These are phyloP conservation scores for Paramyrothecium sp. DNA, from an alignment of 2,329 filamentous ascomycete species.

Conservation along the genomic window DNA sequence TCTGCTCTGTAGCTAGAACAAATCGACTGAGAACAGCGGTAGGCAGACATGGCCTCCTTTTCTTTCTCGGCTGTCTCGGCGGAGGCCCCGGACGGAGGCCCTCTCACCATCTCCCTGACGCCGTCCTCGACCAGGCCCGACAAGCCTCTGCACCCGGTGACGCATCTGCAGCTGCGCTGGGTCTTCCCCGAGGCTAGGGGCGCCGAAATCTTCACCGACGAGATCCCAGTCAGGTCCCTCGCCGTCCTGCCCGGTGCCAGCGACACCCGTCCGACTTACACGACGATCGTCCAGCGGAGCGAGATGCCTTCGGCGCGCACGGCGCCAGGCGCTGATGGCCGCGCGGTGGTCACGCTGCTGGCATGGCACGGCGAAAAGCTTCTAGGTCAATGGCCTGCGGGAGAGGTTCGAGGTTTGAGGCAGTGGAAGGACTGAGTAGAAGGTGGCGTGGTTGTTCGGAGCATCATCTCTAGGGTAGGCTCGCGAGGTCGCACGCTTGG, in stretches of 20 bases:
- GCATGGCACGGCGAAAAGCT: background rate
- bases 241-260: background rate
- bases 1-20: too few relatives aligned
- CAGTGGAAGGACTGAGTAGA: background rate
- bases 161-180: constrained; percentile 9
- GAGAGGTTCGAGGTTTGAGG: background rate
- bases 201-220: constrained; percentile 3
- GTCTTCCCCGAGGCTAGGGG: constrained; percentile 5
- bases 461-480: background rate
- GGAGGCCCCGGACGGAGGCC: background rate
- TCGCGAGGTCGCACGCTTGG: too few relatives aligned
- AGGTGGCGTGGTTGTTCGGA: background rate
- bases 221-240: background rate
- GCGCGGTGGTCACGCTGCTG: background rate
- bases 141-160: constrained; percentile 3
- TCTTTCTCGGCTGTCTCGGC: background rate
- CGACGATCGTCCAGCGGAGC: too few relatives aligned
- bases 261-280: too few relatives aligned
- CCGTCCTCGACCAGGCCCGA: background rate
- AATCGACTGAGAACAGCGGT: too few relatives aligned
- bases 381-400: background rate
- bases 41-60: background rate
- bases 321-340: background rate
- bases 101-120: constrained; percentile 7
- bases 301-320: background rate